Evolutionary conservation across 176 grass and related monocot species (phyloP).

Genomic region (Juncus effusus): DNA sequence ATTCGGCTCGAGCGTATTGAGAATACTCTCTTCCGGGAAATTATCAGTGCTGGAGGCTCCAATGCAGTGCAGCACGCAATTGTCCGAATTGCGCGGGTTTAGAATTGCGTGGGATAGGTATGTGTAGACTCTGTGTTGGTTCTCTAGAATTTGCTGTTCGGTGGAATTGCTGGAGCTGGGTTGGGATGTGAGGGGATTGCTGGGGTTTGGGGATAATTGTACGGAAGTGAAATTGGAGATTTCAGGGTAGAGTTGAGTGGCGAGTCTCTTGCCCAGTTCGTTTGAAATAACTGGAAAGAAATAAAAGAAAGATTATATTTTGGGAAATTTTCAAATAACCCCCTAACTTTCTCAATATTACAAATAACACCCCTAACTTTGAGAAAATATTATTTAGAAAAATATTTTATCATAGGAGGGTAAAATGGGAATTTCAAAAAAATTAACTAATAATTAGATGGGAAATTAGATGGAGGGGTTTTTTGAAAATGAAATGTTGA

Average conservation of each 20-base stretch:
- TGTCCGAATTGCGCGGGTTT: conserved; percentile 21
- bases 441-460: too few relatives aligned
- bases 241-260: conserved; percentile 52
- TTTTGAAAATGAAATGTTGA: not conserved
- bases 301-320: not conserved
- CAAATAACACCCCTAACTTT: not conserved
- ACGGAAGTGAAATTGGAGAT: conserved; percentile 40
- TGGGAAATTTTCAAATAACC: not conserved
- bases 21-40: conserved; percentile 70
- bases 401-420: not conserved
- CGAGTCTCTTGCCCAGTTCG: conserved; percentile 52
- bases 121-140: conserved; percentile 48
- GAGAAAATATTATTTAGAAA: not conserved
- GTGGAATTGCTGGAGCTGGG: conserved; percentile 42
- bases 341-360: not conserved
- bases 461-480: not conserved
- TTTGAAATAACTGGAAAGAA: conserved; percentile 47
- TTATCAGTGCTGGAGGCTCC: conserved; percentile 86
- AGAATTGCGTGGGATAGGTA: conserved; percentile 44
- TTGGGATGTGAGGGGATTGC: conserved; percentile 4
- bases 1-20: conserved; percentile 52
- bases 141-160: conserved; percentile 30
- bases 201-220: conserved; percentile 28
- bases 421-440: not conserved
- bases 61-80: conserved; percentile 49